phyloP scores from a whole-genome alignment of 1,284 basidiomycete genomes.

The Xerocomus nothofagi region DNA sequence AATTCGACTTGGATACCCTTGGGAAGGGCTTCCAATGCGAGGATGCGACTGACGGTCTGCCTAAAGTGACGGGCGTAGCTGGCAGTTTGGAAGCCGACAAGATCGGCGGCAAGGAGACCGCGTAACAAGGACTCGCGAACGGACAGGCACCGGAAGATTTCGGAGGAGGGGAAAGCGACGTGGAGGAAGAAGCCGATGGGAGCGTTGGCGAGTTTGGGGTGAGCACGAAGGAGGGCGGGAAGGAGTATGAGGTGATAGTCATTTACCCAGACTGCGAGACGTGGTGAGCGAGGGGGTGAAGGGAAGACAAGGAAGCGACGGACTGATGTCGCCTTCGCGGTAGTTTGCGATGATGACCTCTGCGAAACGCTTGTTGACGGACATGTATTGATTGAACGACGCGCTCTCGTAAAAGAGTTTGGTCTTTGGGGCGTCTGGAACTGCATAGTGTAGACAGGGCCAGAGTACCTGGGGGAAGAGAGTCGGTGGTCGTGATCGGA shows the following conservation, averaged over 20 bases:
- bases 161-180: conserved; percentile 85
- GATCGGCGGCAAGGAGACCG: conserved; percentile 74
- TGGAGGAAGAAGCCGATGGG: conserved; percentile 89
- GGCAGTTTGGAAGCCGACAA: conserved; percentile 84
- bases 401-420: conserved; percentile 79
- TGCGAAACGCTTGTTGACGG: conserved; percentile 84
- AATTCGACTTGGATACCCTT: conserved; percentile 70
- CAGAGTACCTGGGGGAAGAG: conserved; percentile 62
- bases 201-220: conserved; percentile 52
- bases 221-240: conserved; percentile 66
- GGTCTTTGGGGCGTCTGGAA: conserved; percentile 83
- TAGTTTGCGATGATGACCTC: conserved; percentile 73
- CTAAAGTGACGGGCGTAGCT: conserved; percentile 78
- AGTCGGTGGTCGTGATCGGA: neutral
- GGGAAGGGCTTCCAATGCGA: conserved; percentile 79
- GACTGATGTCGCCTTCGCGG: conserved; percentile 78
- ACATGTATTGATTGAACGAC: conserved; percentile 75
- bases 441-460: conserved; percentile 85
- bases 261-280: conserved; percentile 65
- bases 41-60: conserved; percentile 81
- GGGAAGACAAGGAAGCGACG: neutral
- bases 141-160: conserved; percentile 84
- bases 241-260: conserved; percentile 88
- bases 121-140: conserved; percentile 65
- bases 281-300: neutral